Base-by-base conservation (phyloP, 345 rosid genomes). In the Raphanus raphanistrum region DNA sequence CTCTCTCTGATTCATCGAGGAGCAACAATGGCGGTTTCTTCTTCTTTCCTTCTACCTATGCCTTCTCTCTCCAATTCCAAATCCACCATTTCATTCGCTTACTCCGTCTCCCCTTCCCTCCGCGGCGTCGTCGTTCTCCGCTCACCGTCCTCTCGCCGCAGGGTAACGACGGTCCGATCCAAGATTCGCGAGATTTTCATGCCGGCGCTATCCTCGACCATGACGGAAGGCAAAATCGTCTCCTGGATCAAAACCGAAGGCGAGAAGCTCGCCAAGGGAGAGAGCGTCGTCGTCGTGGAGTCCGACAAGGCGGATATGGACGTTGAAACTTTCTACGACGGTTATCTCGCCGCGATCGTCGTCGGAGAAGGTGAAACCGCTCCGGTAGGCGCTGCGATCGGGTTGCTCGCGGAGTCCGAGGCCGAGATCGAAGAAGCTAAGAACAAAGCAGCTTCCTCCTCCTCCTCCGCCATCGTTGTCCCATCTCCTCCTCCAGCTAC, bases 231-330 rank as follows among this genome's bases (percentile, higher is more conserved):
- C 57, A 94, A 94, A 84, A 94, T 94, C 84, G 98, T 92, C 35
- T 94, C 97, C 6, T 94, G 98, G 98, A 82, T 89, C 81, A 94
- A 88, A 85, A 90, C 97, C 43, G 97, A 94, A 75, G 97, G 97
- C 29, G 97, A 94, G 77, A 85, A 86, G 63, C 92, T 94, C 50
- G 85, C 92, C 48, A 92, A 92, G 65, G 98, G 97, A 28, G 98
- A 94, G 68, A 94, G 97, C 79, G 97, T 92, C 45, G 98, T 94
- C 6, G 98, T 94, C 9, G 97, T 94, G 5, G 97, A 94, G 81
- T 92, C 98, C 38, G 98, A 92, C 79, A 94, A 94, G 77, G 98
- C 98, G 4, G 98, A 92, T 82, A 92, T 94, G 98, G 98, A 94
- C 64, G 97, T 94, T 4, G 97, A 92, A 84, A 94, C 97, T 8